Conservation (phyloP, 2,329 filamentous ascomycete genomes). For the Fusarium torulosum region DNA sequence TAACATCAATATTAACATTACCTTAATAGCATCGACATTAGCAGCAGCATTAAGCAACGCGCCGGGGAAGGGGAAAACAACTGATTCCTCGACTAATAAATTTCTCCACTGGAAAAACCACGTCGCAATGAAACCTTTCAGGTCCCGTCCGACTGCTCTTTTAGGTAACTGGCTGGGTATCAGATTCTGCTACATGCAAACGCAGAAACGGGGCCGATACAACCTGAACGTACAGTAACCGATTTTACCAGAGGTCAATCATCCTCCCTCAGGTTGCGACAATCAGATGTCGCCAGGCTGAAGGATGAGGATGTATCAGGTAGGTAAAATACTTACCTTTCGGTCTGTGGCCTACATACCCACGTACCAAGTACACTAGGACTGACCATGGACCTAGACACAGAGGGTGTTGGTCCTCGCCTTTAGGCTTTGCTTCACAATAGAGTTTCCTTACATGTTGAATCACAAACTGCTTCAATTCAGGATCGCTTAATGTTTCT, state of each 20-base stretch:
- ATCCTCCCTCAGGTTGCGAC: conserved; percentile 8
- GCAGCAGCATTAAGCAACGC: background rate
- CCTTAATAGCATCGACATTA: conserved; percentile 1
- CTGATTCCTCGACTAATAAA: conserved; percentile 7
- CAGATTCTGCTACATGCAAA: conserved; percentile 31
- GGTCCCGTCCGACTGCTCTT: conserved; percentile 25
- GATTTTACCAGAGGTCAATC: background rate
- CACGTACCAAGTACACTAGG: background rate
- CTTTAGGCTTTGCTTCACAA: background rate
- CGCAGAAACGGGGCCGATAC: conserved; percentile 29
- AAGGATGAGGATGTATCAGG: background rate
- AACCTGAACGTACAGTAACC: background rate
- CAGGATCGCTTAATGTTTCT: conserved; percentile 8
- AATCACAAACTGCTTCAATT: conserved; percentile 5
- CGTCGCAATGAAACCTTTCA: conserved; percentile 36
- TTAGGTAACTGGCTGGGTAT: conserved; percentile 35
- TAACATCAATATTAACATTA: conserved; percentile 1
- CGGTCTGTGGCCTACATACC: background rate
- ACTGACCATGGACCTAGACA: too few species aligned
- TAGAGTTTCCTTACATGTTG: background rate
- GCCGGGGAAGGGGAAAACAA: background rate
- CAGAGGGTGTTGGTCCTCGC: background rate
- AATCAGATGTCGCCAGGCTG: conserved; percentile 1
- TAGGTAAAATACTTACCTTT: background rate
- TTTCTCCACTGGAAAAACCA: conserved; percentile 38